Evolutionary conservation across 2,329 filamentous ascomycete species (phyloP), one percentile per base, ranked within the genome.

Genomic region (Graphilbum ipis-grandicollis): DNA sequence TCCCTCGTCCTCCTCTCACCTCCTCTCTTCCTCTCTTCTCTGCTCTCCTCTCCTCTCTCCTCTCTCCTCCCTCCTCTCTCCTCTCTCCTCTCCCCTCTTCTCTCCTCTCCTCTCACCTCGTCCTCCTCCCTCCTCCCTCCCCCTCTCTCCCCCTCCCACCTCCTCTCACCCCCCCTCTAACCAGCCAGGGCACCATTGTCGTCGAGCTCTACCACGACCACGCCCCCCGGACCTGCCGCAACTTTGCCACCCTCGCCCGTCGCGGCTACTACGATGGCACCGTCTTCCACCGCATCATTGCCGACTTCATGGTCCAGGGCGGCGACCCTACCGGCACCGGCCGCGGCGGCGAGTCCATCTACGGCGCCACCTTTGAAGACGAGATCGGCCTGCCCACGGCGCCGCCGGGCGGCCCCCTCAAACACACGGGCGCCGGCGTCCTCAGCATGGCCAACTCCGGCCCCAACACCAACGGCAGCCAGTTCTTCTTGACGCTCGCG

Each of bases 381-480:
- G 90, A 98, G 65, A 88, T 96, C 48, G 35, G 31, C 15, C 30
- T 19, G 15, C 63, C 69, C 33, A 59, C 74, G 2, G 62, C 63
- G 5, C 33, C 36, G n/a, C n/a, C n/a, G n/a, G n/a, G n/a, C 9
- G 19, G 30, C 10, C n/a, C 36, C 18, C 63, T 98, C 38, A 90
- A 88, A 53, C 90, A 98, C 61, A 93, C 85, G 0, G 88, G 88
- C 28, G 86, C 88, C 4, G 88, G 88, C 1, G 67, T 96, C n/a
- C 62, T 98, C 48, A 85, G 77, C 59, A 98, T 98, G 90, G 90
- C 90, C 41, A 98, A 98, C 58, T 75, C 77, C 14, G 90, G 90
- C 0, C 82, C 83, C 9, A 75, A 96, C 56, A 93, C 88, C 26
- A 96, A 96, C 56, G 88, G 88, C 18, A 83, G 75, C 40, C 90